Conservation (phyloP, 1,284 basidiomycete species). For the Inonotus obliquus region DNA sequence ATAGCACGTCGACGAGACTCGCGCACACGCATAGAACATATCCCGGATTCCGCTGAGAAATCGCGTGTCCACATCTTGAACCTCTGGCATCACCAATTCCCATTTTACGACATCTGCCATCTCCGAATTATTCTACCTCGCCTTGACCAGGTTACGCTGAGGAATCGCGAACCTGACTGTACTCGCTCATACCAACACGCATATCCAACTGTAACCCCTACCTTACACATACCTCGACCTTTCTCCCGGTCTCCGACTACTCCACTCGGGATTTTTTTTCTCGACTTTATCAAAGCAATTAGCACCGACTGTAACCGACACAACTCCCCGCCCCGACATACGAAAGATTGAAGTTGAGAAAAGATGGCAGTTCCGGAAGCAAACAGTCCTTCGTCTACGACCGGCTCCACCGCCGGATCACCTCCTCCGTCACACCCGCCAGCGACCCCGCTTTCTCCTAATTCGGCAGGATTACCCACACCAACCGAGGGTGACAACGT, state of each 20-base stretch:
- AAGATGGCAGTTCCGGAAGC: constrained; percentile 38
- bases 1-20: constrained; percentile 19
- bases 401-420: constrained; percentile 37
- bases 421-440: constrained; percentile 37
- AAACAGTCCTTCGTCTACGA: constrained; percentile 45
- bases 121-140: constrained; percentile 22
- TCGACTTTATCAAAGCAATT: constrained; percentile 3
- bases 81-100: constrained; percentile 1
- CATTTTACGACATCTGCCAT: neutral
- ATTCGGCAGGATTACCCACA: constrained; percentile 33
- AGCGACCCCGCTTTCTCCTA: constrained; percentile 40
- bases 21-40: constrained; percentile 21
- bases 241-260: neutral
- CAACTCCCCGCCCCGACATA: too few species aligned
- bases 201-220: constrained; percentile 8
- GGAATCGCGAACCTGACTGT: constrained; percentile 45
- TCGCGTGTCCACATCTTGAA: constrained; percentile 19
- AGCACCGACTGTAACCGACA: constrained; percentile 2
- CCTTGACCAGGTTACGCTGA: constrained; percentile 48
- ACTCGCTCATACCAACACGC: neutral
- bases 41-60: constrained; percentile 22
- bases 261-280: neutral
- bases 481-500: constrained; percentile 18
- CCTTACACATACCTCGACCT: constrained; percentile 4
- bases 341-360: neutral